Conservation (phyloP, 768 basidiomycete genomes). For the Lentinula edodes region DNA sequence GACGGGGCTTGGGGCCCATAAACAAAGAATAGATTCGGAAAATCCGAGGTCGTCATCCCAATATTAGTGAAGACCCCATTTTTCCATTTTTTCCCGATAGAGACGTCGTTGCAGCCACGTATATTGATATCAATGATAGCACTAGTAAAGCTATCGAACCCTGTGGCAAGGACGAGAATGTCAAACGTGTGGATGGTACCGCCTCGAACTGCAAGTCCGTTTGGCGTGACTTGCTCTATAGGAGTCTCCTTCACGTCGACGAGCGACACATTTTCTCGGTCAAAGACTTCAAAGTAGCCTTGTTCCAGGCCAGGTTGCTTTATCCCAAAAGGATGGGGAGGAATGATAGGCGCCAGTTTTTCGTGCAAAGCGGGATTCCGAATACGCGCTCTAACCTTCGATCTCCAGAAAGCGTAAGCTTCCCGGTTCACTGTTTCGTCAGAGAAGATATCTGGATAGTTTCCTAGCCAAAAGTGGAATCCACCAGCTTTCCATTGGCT, state of each 20-base stretch:
- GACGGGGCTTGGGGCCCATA: conserved; percentile 14
- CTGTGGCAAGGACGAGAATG: conserved; percentile 3
- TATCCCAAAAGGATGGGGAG: conserved; percentile 3
- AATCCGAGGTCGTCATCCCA: conserved; percentile 8
- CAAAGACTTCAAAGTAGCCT: neutral
- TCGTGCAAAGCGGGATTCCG: neutral
- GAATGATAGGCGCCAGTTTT: neutral
- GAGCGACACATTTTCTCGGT: neutral
- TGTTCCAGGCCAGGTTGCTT: conserved; percentile 4
- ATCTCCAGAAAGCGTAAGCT: conserved; percentile 1
- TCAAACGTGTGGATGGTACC: conserved; percentile 1
- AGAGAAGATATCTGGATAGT: neutral
- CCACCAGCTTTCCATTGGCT: conserved; percentile 10
- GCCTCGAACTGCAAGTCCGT: neutral
- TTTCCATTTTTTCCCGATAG: conserved; percentile 1
- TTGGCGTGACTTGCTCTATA: neutral
- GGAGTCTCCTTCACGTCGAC: neutral
- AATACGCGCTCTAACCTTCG: neutral
- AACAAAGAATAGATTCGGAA: conserved; percentile 13
- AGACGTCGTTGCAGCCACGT: neutral
- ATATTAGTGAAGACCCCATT: conserved; percentile 10
- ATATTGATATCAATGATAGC: neutral
- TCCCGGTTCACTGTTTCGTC: neutral
- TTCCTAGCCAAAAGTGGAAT: neutral
- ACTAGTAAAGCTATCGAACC: conserved; percentile 4